Conservation (phyloP, 2,329 filamentous ascomycete genomes). For the Phyllosticta citrichinensis region DNA sequence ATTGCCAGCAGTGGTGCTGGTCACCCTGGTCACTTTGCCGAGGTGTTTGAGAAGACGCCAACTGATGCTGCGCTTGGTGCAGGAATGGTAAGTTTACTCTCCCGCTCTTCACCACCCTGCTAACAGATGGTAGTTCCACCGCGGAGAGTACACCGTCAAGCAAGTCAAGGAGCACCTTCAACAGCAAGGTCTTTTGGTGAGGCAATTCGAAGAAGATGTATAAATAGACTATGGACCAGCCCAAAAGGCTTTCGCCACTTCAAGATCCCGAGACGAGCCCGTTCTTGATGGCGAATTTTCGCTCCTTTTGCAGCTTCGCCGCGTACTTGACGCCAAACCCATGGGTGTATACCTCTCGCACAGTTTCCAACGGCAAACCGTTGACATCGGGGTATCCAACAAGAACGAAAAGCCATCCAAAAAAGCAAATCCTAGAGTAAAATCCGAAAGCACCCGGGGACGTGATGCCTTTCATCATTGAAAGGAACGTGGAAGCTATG, state of each 20-base stretch:
- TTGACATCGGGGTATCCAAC: conserved; percentile 32
- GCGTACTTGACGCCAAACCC: conserved; percentile 27
- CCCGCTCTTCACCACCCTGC: background rate
- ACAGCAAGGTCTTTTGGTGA: conserved; percentile 63
- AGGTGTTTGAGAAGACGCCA: conserved; percentile 76
- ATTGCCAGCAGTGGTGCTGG: conserved; percentile 92
- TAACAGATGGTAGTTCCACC: conserved; percentile 58
- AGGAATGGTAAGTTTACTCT: conserved; percentile 58
- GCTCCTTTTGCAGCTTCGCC: conserved; percentile 11
- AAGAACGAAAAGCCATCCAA: conserved; percentile 29
- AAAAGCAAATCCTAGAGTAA: conserved; percentile 31
- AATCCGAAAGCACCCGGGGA: conserved; percentile 30
- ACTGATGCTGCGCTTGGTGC: conserved; percentile 92
- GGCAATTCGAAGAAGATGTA: conserved; percentile 57
- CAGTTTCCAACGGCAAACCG: conserved; percentile 28
- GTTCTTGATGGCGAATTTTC: too few species aligned
- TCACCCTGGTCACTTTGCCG: conserved; percentile 73
- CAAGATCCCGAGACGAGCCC: too few species aligned
- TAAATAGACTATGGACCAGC: conserved; percentile 13
- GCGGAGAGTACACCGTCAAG: conserved; percentile 86
- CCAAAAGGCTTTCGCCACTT: too few species aligned
- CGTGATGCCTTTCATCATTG: conserved; percentile 29
- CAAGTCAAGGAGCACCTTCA: conserved; percentile 81
- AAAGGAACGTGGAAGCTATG: conserved; percentile 28
- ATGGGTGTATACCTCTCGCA: conserved; percentile 25